These are phyloP conservation scores for Nyctanthes arbortristis DNA, from an alignment of 257 asterid species.

Conservation along the genomic window DNA sequence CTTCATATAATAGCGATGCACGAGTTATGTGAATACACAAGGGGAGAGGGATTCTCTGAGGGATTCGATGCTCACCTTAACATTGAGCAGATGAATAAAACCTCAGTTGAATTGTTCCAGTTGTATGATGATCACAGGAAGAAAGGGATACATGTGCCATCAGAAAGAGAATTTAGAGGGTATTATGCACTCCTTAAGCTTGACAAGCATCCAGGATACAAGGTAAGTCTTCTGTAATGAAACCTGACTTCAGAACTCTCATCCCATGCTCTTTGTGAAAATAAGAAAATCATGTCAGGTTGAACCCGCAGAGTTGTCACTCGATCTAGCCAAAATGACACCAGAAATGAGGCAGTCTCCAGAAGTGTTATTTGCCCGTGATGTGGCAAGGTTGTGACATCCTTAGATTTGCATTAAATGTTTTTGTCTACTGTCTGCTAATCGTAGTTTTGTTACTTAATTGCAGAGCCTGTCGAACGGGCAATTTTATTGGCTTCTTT, in stretches of 20 bases:
- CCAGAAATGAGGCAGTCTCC: constrained; percentile 89
- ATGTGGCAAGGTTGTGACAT: constrained; percentile 81
- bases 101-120: constrained; percentile 93
- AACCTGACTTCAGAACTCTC: constrained; percentile 29
- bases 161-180: constrained; percentile 96
- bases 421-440: background rate
- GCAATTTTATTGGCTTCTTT: constrained; percentile 92
- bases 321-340: constrained; percentile 97
- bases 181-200: constrained; percentile 98
- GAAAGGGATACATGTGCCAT: constrained; percentile 71
- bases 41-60: constrained; percentile 98
- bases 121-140: constrained; percentile 92
- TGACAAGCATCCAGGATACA: constrained; percentile 98
- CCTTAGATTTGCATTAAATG: constrained; percentile 18
- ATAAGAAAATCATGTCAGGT: constrained; percentile 77
- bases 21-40: constrained; percentile 91
- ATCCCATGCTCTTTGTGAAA: constrained; percentile 38
- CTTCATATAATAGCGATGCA: constrained; percentile 99
- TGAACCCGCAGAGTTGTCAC: constrained; percentile 99
- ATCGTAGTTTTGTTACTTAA: constrained; percentile 18
- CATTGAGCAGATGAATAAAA: constrained; percentile 98
- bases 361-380: constrained; percentile 89
- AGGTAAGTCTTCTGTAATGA: constrained; percentile 62
- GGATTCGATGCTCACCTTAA: constrained; percentile 99
- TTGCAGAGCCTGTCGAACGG: constrained; percentile 94